These are phyloP conservation scores for Diaporthe caulivora DNA, from an alignment of 2,329 filamentous ascomycete species.

Conservation along the genomic window DNA sequence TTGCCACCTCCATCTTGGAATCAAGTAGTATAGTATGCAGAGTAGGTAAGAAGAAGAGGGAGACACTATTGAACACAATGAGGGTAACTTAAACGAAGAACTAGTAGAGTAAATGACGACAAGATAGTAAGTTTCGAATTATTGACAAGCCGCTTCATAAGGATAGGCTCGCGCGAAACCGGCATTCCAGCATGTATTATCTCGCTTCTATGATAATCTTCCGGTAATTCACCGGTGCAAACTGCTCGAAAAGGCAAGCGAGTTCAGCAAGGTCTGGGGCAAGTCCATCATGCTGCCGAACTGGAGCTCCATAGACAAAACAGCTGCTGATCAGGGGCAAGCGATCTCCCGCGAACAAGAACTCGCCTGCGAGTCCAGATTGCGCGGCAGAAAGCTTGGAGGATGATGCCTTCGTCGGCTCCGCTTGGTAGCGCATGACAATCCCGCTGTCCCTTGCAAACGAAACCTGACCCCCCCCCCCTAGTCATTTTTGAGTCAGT, in stretches of 20 bases:
- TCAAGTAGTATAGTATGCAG: not conserved
- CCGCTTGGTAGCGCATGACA: not conserved
- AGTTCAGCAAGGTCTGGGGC: not conserved
- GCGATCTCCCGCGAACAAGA: slow-evolving; percentile 20
- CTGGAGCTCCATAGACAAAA: not conserved
- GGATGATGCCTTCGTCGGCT: not conserved
- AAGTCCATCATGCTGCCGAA: not conserved
- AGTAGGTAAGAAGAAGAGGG: not conserved
- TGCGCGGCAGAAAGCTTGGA: slow-evolving; percentile 19
- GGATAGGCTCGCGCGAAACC: not conserved
- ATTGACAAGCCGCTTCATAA: not conserved
- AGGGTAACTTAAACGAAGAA: not conserved
- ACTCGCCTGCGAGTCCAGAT: slow-evolving; percentile 1
- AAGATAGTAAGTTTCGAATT: not conserved
- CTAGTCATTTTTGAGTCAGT: no score
- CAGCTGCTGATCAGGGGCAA: not conserved
- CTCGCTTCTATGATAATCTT: slow-evolving; percentile 21
- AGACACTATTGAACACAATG: not conserved
- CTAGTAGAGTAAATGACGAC: no score
- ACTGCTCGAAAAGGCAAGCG: not conserved
- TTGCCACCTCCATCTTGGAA: not conserved
- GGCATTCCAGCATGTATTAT: not conserved
- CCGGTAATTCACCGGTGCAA: slow-evolving; percentile 18
- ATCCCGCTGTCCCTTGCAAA: no score
- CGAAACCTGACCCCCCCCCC: no score